Evolutionary conservation across 164 flowering plant species (phyloP).

Genomic region (Houttuynia cordata): DNA sequence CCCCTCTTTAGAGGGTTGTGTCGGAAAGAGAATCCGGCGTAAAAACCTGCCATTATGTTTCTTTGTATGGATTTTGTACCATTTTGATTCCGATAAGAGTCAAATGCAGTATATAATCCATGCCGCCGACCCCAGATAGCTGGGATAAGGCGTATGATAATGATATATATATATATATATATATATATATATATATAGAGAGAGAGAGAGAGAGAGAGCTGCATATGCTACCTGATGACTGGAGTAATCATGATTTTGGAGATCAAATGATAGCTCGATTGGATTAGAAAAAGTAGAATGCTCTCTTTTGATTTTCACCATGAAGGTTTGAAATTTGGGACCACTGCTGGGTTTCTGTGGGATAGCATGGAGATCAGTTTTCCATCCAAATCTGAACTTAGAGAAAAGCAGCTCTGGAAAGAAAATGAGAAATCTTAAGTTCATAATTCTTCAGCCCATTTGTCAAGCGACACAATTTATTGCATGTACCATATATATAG

Average conservation of each 20-base stretch:
- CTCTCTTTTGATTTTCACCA: conserved; percentile 67
- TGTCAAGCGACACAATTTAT: not conserved
- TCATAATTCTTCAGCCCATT: not conserved
- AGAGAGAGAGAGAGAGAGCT: no score
- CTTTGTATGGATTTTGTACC: no score
- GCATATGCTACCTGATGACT: conserved; percentile 39
- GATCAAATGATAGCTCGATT: conserved; percentile 34
- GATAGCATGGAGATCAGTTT: conserved; percentile 41
- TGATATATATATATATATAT: no score
- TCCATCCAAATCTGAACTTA: conserved; percentile 84
- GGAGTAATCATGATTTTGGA: conserved; percentile 24
- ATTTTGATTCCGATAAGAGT: no score
- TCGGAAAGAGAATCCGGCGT: no score
- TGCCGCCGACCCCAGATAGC: no score
- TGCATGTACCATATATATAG: not conserved
- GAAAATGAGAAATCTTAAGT: not conserved
- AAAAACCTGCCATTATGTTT: no score
- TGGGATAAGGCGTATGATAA: no score
- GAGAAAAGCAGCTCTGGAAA: conserved; percentile 66
- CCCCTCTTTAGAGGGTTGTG: no score
- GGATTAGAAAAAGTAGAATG: conserved; percentile 21
- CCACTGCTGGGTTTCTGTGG: conserved; percentile 34
- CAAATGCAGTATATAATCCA: no score
- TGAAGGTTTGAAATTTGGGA: conserved; percentile 53
- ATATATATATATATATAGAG: no score